Percentiles rank a stretch among this genome's conserved stretches.
Conservation (phyloP, 148 eudicot species). For the Vaccinium vitisidaea region DNA sequence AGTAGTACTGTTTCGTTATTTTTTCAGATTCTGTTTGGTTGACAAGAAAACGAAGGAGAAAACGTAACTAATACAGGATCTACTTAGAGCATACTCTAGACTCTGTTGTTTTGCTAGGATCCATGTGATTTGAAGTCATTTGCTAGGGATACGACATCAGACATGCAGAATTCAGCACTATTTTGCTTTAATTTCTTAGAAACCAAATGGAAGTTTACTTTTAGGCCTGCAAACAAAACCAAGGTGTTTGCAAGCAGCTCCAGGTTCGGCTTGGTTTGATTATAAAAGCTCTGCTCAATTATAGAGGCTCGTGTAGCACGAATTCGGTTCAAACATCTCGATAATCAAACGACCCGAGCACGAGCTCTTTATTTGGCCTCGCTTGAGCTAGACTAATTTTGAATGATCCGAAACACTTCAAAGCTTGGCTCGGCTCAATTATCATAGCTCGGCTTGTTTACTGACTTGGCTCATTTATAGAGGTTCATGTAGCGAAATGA, state of each 20-base stretch:
- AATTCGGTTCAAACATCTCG: neutral
- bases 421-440: neutral
- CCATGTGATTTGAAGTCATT: neutral
- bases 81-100: neutral
- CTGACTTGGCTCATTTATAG: neutral
- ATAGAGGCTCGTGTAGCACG: neutral
- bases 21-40: conserved; percentile 1
- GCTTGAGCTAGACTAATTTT: neutral
- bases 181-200: neutral
- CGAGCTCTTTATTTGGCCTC: neutral
- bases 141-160: neutral
- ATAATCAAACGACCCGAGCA: neutral
- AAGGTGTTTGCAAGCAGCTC: neutral
- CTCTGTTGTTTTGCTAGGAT: neutral
- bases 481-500: neutral
- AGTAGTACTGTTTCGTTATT: neutral
- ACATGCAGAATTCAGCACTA: neutral
- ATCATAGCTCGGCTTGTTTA: neutral
- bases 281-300: neutral
- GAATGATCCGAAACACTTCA: neutral
- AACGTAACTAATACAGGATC: neutral
- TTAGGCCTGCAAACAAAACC: neutral
- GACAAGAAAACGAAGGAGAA: neutral
- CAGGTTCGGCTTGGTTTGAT: neutral
- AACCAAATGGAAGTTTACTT: neutral